Conservation (phyloP, 148 eudicot species). For the Fagopyrum homotropicum region DNA sequence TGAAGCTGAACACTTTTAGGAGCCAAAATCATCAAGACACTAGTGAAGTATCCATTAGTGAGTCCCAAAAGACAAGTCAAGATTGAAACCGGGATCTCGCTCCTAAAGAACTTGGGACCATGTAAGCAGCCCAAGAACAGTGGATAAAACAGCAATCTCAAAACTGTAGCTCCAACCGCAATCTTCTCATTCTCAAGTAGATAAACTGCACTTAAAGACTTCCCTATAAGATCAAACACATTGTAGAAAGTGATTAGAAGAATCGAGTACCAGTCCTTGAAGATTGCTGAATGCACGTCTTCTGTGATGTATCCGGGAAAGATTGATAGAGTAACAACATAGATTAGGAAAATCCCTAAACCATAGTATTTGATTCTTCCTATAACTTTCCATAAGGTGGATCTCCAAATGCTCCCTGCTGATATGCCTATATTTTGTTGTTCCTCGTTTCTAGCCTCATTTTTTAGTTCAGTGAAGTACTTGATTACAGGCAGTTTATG, state of each 20-base stretch:
- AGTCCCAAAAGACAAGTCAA: slow-evolving; percentile 85
- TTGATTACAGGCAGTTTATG: slow-evolving; percentile 77
- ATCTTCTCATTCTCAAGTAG: slow-evolving; percentile 57
- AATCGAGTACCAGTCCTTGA: slow-evolving; percentile 88
- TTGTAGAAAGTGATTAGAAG: slow-evolving; percentile 69
- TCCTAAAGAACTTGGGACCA: slow-evolving; percentile 69
- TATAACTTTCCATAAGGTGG: slow-evolving; percentile 60
- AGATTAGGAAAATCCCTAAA: slow-evolving; percentile 45
- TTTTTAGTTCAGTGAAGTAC: slow-evolving; percentile 68
- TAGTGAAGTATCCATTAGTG: slow-evolving; percentile 83
- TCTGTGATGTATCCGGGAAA: slow-evolving; percentile 93
- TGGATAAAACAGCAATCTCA: slow-evolving; percentile 65
- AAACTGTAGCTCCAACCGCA: slow-evolving; percentile 62
- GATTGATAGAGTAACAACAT: slow-evolving; percentile 74
- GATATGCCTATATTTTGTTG: slow-evolving; percentile 43
- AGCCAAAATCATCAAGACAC: slow-evolving; percentile 69
- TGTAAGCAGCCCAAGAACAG: slow-evolving; percentile 73
- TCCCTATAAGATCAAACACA: slow-evolving; percentile 83
- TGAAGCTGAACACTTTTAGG: slow-evolving; percentile 70
- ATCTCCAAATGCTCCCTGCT: slow-evolving; percentile 44
- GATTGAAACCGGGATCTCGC: slow-evolving; percentile 72
- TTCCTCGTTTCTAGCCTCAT: slow-evolving; percentile 48
- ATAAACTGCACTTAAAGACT: slow-evolving; percentile 60
- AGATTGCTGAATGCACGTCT: slow-evolving; percentile 66
- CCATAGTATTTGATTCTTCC: slow-evolving; percentile 81